Evolutionary conservation across 2,329 filamentous ascomycete genomes (phyloP).

Genomic region (Torrubiellomyces zombiae): DNA sequence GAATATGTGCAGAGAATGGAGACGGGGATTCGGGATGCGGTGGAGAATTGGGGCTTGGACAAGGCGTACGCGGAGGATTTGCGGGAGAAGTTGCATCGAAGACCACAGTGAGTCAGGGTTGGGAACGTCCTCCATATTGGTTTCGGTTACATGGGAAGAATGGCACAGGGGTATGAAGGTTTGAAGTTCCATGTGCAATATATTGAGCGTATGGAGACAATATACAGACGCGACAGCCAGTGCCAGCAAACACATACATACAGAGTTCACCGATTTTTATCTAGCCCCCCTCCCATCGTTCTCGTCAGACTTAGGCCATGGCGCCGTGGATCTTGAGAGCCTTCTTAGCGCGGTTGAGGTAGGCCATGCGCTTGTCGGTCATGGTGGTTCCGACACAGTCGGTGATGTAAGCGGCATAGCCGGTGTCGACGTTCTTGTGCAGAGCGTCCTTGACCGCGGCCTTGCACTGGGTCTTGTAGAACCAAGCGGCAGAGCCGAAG

Average conservation of each 20-base stretch:
- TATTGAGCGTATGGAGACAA: too few relatives aligned
- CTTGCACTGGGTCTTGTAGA: constrained; percentile 26
- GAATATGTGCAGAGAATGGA: constrained; percentile 53
- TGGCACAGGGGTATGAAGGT: too few relatives aligned
- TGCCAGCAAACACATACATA: too few relatives aligned
- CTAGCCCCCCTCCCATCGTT: too few relatives aligned
- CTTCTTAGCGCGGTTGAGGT: constrained; percentile 28
- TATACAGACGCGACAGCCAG: too few relatives aligned
- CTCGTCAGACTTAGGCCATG: too few relatives aligned
- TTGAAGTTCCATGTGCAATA: too few relatives aligned
- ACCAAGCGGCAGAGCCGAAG: constrained; percentile 38
- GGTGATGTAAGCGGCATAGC: constrained; percentile 30
- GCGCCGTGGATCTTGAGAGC: too few relatives aligned
- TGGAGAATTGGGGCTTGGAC: constrained; percentile 35
- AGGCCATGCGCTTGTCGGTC: constrained; percentile 17
- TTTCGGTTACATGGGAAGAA: too few relatives aligned
- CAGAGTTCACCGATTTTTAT: too few relatives aligned
- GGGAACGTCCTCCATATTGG: constrained; percentile 2
- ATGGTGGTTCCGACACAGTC: constrained; percentile 24
- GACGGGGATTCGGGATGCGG: constrained; percentile 40
- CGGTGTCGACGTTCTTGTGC: constrained; percentile 19
- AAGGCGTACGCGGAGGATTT: constrained; percentile 34
- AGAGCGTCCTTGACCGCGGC: constrained; percentile 16
- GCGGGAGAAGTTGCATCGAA: constrained; percentile 34
- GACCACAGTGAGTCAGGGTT: constrained; percentile 5